These are phyloP conservation scores for Neofusicoccum umdonicola DNA, from an alignment of 2,329 filamentous ascomycete species.

Conservation along the genomic window DNA sequence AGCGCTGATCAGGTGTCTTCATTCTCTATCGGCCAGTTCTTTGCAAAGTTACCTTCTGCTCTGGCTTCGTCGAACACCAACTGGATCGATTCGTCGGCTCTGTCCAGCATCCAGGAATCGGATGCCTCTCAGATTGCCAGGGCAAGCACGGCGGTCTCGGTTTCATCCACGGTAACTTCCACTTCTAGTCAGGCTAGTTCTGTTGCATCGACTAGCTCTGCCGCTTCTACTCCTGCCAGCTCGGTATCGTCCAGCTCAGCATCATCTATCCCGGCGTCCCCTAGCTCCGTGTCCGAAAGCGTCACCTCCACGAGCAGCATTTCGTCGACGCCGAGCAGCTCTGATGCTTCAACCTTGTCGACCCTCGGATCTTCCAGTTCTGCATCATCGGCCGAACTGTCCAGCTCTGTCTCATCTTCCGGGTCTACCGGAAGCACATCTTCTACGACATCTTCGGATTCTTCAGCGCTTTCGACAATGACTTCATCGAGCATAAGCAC, in stretches of 20 bases:
- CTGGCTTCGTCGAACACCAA: constrained; percentile 33
- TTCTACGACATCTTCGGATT: too few species aligned
- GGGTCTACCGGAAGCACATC: too few species aligned
- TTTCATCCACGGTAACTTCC: not conserved
- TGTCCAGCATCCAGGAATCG: constrained; percentile 33
- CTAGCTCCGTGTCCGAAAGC: not conserved
- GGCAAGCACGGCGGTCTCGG: not conserved
- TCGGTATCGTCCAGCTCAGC: not conserved
- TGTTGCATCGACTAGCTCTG: not conserved
- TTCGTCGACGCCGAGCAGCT: not conserved
- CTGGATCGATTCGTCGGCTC: constrained; percentile 40
- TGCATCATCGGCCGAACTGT: too few species aligned
- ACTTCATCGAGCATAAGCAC: not conserved
- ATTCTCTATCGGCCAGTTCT: constrained; percentile 37
- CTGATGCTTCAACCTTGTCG: not conserved
- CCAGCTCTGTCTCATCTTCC: too few species aligned
- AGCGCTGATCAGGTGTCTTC: constrained; percentile 34
- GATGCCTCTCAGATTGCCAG: constrained; percentile 26
- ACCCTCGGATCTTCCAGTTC: not conserved
- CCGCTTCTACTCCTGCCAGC: too few species aligned
- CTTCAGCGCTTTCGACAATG: too few species aligned
- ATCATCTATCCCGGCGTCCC: not conserved
- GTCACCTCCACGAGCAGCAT: too few species aligned
- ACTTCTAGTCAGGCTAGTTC: not conserved
- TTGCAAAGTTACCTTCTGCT: constrained; percentile 33